Conservation (phyloP, 2,329 filamentous ascomycete species). For the Aspergillus niger region DNA sequence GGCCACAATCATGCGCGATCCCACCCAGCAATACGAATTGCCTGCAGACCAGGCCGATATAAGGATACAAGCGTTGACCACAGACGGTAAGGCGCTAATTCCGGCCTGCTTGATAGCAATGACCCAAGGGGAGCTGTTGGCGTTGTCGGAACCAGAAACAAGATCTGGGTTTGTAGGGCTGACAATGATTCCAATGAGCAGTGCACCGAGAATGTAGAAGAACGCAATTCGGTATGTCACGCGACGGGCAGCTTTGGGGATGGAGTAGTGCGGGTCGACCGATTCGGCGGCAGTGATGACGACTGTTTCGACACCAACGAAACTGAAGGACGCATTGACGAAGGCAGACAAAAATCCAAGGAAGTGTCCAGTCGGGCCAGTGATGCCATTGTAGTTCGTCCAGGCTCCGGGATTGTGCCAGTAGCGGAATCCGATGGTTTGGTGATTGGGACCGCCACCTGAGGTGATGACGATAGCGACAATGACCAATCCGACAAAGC, state of each 20-base stretch:
- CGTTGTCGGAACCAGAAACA: constrained; percentile 30
- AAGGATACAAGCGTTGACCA: constrained; percentile 41
- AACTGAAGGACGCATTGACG: constrained; percentile 45
- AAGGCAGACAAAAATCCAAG: constrained; percentile 41
- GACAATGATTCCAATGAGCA: constrained; percentile 35
- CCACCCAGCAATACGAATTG: constrained; percentile 51
- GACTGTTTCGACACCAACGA: constrained; percentile 45
- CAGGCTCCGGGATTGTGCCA: constrained; percentile 38
- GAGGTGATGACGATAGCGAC: constrained; percentile 37
- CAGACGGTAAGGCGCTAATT: constrained; percentile 36
- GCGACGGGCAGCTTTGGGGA: constrained; percentile 45
- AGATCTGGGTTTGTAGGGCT: constrained; percentile 25
- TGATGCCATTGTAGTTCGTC: constrained; percentile 35
- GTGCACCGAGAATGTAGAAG: constrained; percentile 40
- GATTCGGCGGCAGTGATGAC: constrained; percentile 47
- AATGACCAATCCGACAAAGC: constrained; percentile 33
- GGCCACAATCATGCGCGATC: constrained; percentile 62
- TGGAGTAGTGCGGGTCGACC: constrained; percentile 40
- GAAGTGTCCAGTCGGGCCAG: constrained; percentile 38
- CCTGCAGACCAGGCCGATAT: constrained; percentile 45
- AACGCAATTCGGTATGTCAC: constrained; percentile 43
- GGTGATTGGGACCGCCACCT: constrained; percentile 34
- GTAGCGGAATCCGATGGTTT: constrained; percentile 38
- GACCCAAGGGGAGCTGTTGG: constrained; percentile 38
- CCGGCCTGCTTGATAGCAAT: constrained; percentile 39